phyloP scores from a whole-genome alignment of 345 rosid species.

The Anacardium occidentale region DNA sequence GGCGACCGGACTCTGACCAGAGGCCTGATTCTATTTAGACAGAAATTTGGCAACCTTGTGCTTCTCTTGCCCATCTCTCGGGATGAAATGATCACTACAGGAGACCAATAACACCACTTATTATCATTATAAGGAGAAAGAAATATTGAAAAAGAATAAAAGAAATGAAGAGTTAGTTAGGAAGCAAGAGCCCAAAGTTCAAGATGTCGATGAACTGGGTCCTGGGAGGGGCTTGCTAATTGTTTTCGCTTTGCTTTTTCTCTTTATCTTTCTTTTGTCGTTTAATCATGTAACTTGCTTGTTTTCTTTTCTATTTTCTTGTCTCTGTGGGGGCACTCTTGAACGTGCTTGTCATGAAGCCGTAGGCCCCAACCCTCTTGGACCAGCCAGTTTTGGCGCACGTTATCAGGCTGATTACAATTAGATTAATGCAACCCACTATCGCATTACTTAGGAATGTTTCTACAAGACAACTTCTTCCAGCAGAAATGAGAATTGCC shows the following conservation, averaged over 20 bases:
- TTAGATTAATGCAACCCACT: neutral
- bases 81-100: neutral
- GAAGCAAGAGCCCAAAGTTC: slow-evolving; percentile 23
- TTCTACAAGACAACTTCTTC: neutral
- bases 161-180: slow-evolving; percentile 17
- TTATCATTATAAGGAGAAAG: slow-evolving; percentile 16
- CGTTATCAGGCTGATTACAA: neutral
- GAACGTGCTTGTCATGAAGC: slow-evolving; percentile 60
- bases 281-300: slow-evolving; percentile 25
- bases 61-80: slow-evolving; percentile 50
- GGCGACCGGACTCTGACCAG: slow-evolving; percentile 74
- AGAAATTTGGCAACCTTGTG: slow-evolving; percentile 62
- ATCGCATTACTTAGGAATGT: neutral
- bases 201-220: slow-evolving; percentile 25
- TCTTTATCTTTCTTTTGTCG: slow-evolving; percentile 21
- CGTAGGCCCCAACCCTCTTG: slow-evolving; percentile 39
- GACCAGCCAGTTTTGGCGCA: slow-evolving; percentile 7
- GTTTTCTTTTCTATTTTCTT: slow-evolving; percentile 25
- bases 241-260: slow-evolving; percentile 16
- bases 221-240: neutral
- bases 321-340: slow-evolving; percentile 34
- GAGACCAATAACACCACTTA: neutral
- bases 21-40: slow-evolving; percentile 76
- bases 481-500: too few relatives aligned
- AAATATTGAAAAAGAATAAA: slow-evolving; percentile 20